Evolutionary conservation across 106 monocot genomes (phyloP).

Genomic region (Dendrobium officinale): DNA sequence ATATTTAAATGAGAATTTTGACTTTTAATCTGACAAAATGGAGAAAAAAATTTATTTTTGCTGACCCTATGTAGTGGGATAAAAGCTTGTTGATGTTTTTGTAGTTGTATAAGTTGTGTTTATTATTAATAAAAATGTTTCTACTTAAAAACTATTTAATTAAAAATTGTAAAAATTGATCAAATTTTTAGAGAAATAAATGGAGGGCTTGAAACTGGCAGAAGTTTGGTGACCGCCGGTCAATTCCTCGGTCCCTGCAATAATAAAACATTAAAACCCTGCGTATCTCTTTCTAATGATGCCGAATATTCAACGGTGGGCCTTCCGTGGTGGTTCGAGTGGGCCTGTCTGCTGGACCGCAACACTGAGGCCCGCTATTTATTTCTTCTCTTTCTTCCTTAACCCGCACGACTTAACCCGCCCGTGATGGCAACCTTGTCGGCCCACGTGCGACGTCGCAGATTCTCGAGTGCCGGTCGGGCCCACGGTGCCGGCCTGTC

Average conservation of each 20-base stretch:
- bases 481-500: not conserved
- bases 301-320: not conserved
- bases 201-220: too few relatives aligned
- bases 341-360: not conserved
- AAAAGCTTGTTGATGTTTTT: too few relatives aligned
- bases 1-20: too few relatives aligned
- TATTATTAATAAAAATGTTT: too few relatives aligned
- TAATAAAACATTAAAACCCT: not conserved
- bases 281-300: not conserved
- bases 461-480: not conserved
- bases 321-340: not conserved
- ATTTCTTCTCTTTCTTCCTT: not conserved
- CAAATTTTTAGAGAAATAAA: too few relatives aligned
- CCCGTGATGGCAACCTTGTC: not conserved
- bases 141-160: too few relatives aligned
- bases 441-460: not conserved
- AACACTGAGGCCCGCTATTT: not conserved
- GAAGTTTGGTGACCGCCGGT: too few relatives aligned
- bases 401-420: not conserved
- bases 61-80: too few relatives aligned
- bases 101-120: too few relatives aligned
- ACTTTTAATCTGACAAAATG: too few relatives aligned
- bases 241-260: not conserved
- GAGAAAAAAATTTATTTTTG: too few relatives aligned
- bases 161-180: too few relatives aligned